Conservation (phyloP, 2,329 filamentous ascomycete genomes). For the Alternaria triticina region DNA sequence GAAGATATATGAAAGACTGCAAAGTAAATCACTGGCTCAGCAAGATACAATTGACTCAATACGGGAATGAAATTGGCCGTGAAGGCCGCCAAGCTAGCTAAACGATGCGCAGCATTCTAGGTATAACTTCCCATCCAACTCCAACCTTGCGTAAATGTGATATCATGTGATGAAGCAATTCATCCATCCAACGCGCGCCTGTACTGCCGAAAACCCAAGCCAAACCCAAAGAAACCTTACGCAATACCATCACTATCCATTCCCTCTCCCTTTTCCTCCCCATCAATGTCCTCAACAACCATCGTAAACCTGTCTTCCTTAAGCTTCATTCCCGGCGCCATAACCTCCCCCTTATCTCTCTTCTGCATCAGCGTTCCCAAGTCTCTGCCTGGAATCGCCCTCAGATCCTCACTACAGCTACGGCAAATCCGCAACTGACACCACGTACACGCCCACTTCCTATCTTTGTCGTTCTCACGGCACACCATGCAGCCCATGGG, state of each 20-base stretch:
- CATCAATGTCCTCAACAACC: conserved; percentile 10
- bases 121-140: not conserved
- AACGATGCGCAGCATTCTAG: conserved; percentile 4
- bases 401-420: conserved; percentile 35
- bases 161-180: not conserved
- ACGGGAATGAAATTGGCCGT: not conserved
- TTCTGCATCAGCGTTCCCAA: conserved; percentile 25
- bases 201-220: not conserved
- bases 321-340: not conserved
- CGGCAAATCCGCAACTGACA: conserved; percentile 46
- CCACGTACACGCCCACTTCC: conserved; percentile 46
- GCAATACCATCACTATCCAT: not conserved
- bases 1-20: not conserved
- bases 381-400: conserved; percentile 22
- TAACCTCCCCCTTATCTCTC: conserved; percentile 8
- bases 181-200: not conserved
- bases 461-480: conserved; percentile 27
- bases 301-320: conserved; percentile 2
- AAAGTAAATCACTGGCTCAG: not conserved
- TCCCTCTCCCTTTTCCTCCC: conserved; percentile 1
- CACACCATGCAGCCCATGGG: conserved; percentile 48
- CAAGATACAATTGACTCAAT: not conserved
- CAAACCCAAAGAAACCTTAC: not conserved
- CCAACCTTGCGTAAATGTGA: not conserved
- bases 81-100: conserved; percentile 2